phyloP scores from a whole-genome alignment of 495 filamentous ascomycete species.

The Cairneyella variabilis region DNA sequence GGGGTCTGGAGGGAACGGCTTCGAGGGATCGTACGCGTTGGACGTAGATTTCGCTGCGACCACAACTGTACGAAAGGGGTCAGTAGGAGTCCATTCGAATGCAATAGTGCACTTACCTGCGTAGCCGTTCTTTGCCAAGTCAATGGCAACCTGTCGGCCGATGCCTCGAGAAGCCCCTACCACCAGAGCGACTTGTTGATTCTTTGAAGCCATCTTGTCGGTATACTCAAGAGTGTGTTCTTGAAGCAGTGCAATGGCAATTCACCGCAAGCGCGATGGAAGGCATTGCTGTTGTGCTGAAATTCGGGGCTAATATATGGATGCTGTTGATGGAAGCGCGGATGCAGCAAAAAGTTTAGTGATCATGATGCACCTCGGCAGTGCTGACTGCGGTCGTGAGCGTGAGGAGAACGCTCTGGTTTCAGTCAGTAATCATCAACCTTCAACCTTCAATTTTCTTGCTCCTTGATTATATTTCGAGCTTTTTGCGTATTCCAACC shows the following conservation, averaged over 20 bases:
- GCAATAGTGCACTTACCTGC: slow-evolving; percentile 42
- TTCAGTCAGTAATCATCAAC: background rate
- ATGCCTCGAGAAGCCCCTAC: slow-evolving; percentile 76
- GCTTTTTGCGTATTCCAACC: too few relatives aligned
- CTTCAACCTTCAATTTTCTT: background rate
- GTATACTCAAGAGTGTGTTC: background rate
- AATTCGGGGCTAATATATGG: background rate
- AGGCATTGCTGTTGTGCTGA: background rate
- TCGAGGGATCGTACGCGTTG: slow-evolving; percentile 46
- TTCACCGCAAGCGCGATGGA: background rate
- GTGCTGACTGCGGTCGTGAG: background rate
- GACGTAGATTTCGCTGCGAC: slow-evolving; percentile 78
- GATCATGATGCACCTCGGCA: slow-evolving; percentile 13
- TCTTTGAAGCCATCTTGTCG: slow-evolving; percentile 20
- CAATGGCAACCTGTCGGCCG: slow-evolving; percentile 73
- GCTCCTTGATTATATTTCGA: too few relatives aligned
- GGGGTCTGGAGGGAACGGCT: slow-evolving; percentile 76
- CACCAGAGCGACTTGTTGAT: slow-evolving; percentile 55
- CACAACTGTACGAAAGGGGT: slow-evolving; percentile 52
- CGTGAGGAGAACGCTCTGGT: too few relatives aligned
- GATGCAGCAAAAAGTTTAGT: slow-evolving; percentile 6
- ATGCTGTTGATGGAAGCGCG: background rate
- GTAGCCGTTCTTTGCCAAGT: slow-evolving; percentile 68
- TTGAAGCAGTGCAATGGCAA: background rate
- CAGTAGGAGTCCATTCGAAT: background rate